These are phyloP conservation scores for Sarcodon aspratus DNA, from an alignment of 768 basidiomycete genomes.

Conservation along the genomic window DNA sequence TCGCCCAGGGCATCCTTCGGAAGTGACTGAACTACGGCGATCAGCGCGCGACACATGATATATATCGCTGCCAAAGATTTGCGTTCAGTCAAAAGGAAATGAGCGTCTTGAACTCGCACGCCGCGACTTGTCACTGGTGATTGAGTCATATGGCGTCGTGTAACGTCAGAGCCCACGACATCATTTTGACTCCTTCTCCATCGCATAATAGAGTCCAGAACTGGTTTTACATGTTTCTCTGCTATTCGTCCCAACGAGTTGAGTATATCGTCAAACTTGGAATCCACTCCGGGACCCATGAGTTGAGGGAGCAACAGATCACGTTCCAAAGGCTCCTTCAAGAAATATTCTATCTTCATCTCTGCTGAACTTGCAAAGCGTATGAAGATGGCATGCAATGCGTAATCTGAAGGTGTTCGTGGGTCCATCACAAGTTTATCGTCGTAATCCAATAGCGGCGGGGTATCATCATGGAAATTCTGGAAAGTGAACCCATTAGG, in stretches of 20 bases:
- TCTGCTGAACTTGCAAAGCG: constrained; percentile 77
- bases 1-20: constrained; percentile 74
- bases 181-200: constrained; percentile 78
- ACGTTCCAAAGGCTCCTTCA: constrained; percentile 53
- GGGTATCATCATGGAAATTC: constrained; percentile 24
- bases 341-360: constrained; percentile 64
- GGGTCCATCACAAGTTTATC: constrained; percentile 62
- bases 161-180: constrained; percentile 32
- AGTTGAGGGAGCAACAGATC: constrained; percentile 56
- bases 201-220: constrained; percentile 77
- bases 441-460: constrained; percentile 43
- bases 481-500: constrained; percentile 46
- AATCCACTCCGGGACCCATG: constrained; percentile 65
- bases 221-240: constrained; percentile 72
- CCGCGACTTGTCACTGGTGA: constrained; percentile 16
- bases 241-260: constrained; percentile 78
- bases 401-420: constrained; percentile 80
- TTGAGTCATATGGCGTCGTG: constrained; percentile 36
- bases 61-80: constrained; percentile 80
- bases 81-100: constrained; percentile 50
- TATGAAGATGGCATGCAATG: constrained; percentile 80
- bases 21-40: constrained; percentile 61
- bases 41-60: constrained; percentile 81
- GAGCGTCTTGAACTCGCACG: constrained; percentile 33
- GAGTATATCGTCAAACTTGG: constrained; percentile 78